phyloP scores from a whole-genome alignment of 2,329 filamentous ascomycete genomes.

The Alternaria burnsii region DNA sequence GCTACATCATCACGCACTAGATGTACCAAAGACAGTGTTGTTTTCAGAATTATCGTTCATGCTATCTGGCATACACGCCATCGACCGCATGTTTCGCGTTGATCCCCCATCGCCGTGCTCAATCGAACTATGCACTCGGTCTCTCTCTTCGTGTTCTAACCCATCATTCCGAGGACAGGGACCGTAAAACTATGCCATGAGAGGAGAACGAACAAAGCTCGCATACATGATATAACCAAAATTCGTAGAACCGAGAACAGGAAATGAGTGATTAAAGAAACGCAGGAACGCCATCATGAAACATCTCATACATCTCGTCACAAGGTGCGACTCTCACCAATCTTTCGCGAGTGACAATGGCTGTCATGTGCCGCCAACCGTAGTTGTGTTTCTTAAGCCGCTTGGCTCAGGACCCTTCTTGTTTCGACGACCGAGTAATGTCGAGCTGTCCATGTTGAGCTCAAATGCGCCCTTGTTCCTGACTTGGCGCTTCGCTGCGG shows the following conservation, averaged over 20 bases:
- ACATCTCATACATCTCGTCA: slow-evolving; percentile 10
- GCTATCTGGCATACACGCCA: not conserved
- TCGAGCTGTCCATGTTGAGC: slow-evolving; percentile 89
- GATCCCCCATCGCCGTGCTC: slow-evolving; percentile 5
- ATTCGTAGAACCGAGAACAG: slow-evolving; percentile 5
- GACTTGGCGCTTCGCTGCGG: slow-evolving; percentile 83
- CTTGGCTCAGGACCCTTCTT: slow-evolving; percentile 58
- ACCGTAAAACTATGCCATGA: slow-evolving; percentile 25
- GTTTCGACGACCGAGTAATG: slow-evolving; percentile 77
- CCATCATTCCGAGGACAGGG: slow-evolving; percentile 4
- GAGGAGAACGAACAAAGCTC: slow-evolving; percentile 14
- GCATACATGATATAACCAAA: slow-evolving; percentile 16
- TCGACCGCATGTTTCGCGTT: not conserved
- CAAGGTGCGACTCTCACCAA: slow-evolving; percentile 34
- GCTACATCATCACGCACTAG: not conserved
- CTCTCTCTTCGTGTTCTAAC: not conserved
- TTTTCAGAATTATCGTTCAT: slow-evolving; percentile 17
- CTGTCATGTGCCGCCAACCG: slow-evolving; percentile 46
- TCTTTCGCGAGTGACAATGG: slow-evolving; percentile 37
- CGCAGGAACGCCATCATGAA: slow-evolving; percentile 32
- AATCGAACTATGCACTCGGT: slow-evolving; percentile 1
- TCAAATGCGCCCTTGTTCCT: slow-evolving; percentile 86
- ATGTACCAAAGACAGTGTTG: not conserved
- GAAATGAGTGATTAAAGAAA: slow-evolving; percentile 23
- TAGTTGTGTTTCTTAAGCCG: slow-evolving; percentile 55